These are phyloP conservation scores for Dacryopinax primogenitus DNA, from an alignment of 768 basidiomycete genomes.

Conservation along the genomic window DNA sequence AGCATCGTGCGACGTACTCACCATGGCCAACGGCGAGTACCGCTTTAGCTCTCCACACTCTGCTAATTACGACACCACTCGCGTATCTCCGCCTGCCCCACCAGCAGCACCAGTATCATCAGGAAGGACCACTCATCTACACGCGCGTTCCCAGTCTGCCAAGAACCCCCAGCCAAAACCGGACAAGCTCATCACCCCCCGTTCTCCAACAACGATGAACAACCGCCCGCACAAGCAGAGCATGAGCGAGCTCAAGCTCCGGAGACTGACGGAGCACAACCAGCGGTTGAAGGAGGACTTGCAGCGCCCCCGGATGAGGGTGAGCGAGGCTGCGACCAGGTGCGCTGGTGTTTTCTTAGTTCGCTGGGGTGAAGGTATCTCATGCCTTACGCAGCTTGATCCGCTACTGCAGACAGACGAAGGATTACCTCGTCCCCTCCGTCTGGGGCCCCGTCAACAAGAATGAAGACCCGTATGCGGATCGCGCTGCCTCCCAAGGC, in stretches of 20 bases:
- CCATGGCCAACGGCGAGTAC: too few species aligned
- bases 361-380: neutral
- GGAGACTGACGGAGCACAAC: slow-evolving; percentile 87
- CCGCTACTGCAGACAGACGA: slow-evolving; percentile 85
- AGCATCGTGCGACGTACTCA: too few species aligned
- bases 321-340: slow-evolving; percentile 86
- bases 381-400: slow-evolving; percentile 57
- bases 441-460: slow-evolving; percentile 95
- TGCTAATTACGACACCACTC: too few species aligned
- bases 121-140: slow-evolving; percentile 3
- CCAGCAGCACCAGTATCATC: too few species aligned
- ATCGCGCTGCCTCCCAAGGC: slow-evolving; percentile 1
- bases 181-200: slow-evolving; percentile 3
- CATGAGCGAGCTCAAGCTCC: slow-evolving; percentile 95
- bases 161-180: neutral
- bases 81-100: too few species aligned
- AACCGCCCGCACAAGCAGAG: slow-evolving; percentile 51
- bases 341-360: slow-evolving; percentile 27
- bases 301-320: slow-evolving; percentile 71
- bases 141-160: neutral
- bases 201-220: slow-evolving; percentile 18
- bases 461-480: slow-evolving; percentile 80
- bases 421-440: slow-evolving; percentile 81
- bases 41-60: too few species aligned
- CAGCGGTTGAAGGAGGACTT: slow-evolving; percentile 82